phyloP scores from a whole-genome alignment of 2,329 filamentous ascomycete genomes.

The Calonectria leucothoes region DNA sequence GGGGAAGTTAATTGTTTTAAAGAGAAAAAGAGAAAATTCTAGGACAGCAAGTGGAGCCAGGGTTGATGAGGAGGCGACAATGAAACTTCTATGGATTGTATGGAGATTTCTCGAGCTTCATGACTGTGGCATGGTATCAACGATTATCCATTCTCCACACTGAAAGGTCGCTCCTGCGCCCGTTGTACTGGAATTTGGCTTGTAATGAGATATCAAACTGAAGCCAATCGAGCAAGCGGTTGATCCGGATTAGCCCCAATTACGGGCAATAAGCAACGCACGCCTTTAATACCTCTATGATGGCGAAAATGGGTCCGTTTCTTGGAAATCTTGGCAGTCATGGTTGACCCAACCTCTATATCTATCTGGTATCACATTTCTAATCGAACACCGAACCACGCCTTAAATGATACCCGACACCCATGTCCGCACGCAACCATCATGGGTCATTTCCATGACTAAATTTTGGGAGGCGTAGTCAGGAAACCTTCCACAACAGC shows the following conservation, averaged over 20 bases:
- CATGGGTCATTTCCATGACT: constrained; percentile 2
- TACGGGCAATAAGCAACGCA: neutral
- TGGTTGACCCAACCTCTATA: neutral
- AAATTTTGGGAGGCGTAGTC: constrained; percentile 65
- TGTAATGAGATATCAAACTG: neutral
- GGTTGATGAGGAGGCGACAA: neutral
- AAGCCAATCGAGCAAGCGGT: neutral
- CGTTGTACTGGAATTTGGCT: neutral
- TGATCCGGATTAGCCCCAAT: neutral
- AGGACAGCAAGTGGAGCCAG: neutral
- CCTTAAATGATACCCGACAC: neutral
- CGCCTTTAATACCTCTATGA: neutral
- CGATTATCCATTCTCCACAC: neutral
- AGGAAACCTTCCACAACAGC: constrained; percentile 84
- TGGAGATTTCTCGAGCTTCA: neutral
- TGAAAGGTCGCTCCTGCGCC: neutral
- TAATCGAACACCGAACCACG: neutral
- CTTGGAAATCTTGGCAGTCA: neutral
- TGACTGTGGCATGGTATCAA: neutral
- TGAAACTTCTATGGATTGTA: neutral
- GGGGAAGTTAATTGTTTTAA: no score
- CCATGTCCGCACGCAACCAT: neutral
- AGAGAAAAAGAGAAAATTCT: no score
- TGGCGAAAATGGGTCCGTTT: neutral
- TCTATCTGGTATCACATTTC: neutral